Evolutionary conservation across 495 filamentous ascomycete genomes (phyloP).

Genomic region (Chlorociboria aeruginascens): DNA sequence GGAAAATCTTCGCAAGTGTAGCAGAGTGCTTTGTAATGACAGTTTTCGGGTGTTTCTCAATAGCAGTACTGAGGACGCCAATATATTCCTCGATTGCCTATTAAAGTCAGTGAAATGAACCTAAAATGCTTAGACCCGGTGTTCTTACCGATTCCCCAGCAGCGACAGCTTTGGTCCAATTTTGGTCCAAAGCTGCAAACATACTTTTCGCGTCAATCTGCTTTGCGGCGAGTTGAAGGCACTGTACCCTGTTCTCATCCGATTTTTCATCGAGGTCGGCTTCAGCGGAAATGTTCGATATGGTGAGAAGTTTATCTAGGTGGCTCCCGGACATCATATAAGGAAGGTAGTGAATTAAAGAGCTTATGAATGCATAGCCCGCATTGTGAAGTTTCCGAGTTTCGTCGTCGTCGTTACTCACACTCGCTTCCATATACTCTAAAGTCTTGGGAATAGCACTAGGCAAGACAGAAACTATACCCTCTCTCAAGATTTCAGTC

Average conservation of each 20-base stretch:
- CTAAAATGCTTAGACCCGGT: background rate
- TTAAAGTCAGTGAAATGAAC: conserved; percentile 13
- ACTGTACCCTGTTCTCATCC: conserved; percentile 51
- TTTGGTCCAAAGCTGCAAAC: conserved; percentile 56
- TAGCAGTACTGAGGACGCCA: conserved; percentile 47
- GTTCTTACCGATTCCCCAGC: conserved; percentile 44
- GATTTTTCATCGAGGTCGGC: conserved; percentile 40
- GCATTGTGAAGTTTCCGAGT: conserved; percentile 65
- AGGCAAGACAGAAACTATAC: conserved; percentile 72
- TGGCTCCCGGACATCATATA: conserved; percentile 71
- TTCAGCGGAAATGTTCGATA: conserved; percentile 58
- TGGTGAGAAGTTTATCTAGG: conserved; percentile 52
- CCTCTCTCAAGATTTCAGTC: conserved; percentile 74
- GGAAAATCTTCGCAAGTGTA: conserved; percentile 55
- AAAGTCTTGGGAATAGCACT: conserved; percentile 58
- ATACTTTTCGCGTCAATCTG: conserved; percentile 55
- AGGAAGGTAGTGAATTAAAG: conserved; percentile 68
- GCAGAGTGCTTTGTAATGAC: conserved; percentile 56
- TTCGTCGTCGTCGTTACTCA: conserved; percentile 35
- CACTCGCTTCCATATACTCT: conserved; percentile 49
- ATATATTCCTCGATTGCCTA: conserved; percentile 58
- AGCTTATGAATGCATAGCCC: conserved; percentile 61
- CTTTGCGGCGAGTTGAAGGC: conserved; percentile 58
- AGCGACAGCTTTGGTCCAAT: conserved; percentile 49
- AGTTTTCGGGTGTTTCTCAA: conserved; percentile 67